Conservation (phyloP, 176 grass and related monocot genomes). For the Hyparrhenia diplandra region DNA sequence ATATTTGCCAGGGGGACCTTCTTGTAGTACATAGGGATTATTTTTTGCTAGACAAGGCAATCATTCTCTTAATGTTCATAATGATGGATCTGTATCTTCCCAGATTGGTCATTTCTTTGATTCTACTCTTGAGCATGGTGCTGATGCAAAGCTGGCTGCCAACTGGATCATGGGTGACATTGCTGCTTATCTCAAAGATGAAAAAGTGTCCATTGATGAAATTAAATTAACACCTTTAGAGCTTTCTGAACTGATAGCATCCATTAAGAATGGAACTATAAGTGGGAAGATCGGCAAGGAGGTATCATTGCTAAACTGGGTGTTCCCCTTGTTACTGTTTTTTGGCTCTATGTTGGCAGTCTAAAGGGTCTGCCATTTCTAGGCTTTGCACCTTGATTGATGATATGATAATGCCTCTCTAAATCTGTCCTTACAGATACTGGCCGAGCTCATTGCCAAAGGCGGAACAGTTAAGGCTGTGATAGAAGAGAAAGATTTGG, state of each 20-base stretch:
- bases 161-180: conserved; percentile 99
- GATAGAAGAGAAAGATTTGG: conserved; percentile 90
- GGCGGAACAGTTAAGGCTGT: conserved; percentile 73
- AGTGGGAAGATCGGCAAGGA: conserved; percentile 97
- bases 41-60: not conserved
- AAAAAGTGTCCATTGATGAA: conserved; percentile 67
- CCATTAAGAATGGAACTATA: conserved; percentile 84
- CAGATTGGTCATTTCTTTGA: conserved; percentile 92
- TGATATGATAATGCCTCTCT: not conserved
- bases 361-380: not conserved
- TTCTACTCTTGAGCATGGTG: conserved; percentile 66
- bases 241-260: conserved; percentile 69
- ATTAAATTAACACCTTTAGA: conserved; percentile 86
- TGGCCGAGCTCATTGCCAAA: conserved; percentile 74
- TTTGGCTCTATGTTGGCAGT: too few species aligned
- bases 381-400: not conserved
- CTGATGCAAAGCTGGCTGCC: conserved; percentile 80
- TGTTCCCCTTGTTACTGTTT: not conserved
- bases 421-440: conserved; percentile 50
- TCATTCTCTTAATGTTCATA: conserved; percentile 15
- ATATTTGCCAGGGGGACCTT: not conserved
- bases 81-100: conserved; percentile 16
- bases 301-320: conserved; percentile 33
- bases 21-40: not conserved
- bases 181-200: conserved; percentile 87